These are phyloP conservation scores for Naganishia vaughanmartiniae DNA, from an alignment of 768 basidiomycete species.

Conservation along the genomic window DNA sequence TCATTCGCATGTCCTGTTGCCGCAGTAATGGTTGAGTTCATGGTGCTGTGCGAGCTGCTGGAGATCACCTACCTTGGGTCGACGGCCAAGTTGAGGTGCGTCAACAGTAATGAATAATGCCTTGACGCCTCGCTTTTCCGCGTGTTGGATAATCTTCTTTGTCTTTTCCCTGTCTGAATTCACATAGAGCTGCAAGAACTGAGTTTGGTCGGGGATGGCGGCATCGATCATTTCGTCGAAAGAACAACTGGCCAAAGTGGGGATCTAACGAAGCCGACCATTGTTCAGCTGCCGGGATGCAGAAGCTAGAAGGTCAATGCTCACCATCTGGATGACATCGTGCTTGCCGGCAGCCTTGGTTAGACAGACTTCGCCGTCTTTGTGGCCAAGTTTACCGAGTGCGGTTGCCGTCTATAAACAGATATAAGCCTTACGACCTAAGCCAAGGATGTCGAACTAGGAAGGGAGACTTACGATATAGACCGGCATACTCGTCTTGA, in stretches of 20 bases:
- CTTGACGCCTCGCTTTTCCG: conserved; percentile 84
- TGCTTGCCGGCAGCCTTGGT: conserved; percentile 83
- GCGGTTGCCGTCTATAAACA: conserved; percentile 30
- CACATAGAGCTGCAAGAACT: conserved; percentile 90
- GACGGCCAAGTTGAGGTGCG: conserved; percentile 88
- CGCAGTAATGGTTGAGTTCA: background rate
- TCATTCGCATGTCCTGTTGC: conserved; percentile 84
- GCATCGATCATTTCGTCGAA: conserved; percentile 95
- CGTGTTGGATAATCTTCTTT: conserved; percentile 80
- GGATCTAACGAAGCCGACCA: conserved; percentile 62
- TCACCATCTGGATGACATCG: conserved; percentile 70
- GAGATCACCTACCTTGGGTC: conserved; percentile 45
- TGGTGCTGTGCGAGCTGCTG: background rate
- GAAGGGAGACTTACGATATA: conserved; percentile 58
- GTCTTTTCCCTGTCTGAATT: conserved; percentile 86
- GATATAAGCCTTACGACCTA: background rate
- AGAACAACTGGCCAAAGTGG: conserved; percentile 89
- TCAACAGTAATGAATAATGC: conserved; percentile 96
- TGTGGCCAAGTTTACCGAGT: conserved; percentile 77
- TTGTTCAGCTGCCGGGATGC: background rate
- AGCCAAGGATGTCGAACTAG: conserved; percentile 56
- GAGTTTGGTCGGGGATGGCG: conserved; percentile 71
- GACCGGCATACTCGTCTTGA: conserved; percentile 69
- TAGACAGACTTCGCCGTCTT: conserved; percentile 87
- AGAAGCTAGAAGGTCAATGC: conserved; percentile 19